Evolutionary conservation across 1,284 basidiomycete species (phyloP).

Genomic region (Rhodotorula sp.): DNA sequence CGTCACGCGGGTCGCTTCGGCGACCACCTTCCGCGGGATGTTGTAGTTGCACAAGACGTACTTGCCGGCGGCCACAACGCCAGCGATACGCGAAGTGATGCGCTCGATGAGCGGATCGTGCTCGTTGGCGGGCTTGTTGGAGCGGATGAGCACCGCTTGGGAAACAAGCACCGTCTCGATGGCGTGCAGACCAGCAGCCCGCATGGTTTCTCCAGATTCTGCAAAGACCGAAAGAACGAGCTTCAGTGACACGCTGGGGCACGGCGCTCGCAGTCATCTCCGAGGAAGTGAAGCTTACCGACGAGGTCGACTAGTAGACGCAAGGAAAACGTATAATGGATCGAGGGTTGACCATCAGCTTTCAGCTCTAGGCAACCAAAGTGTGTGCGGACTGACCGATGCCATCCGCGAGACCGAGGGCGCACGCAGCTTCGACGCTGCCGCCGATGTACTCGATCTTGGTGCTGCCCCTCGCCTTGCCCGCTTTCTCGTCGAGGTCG

Average conservation of each 20-base stretch:
- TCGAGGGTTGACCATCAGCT: background rate
- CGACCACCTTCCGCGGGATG: constrained; percentile 64
- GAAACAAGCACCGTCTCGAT: constrained; percentile 85
- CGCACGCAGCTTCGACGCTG: constrained; percentile 96
- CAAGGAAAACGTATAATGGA: background rate
- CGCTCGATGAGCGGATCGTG: constrained; percentile 64
- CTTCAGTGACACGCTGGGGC: background rate
- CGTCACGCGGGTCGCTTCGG: constrained; percentile 69
- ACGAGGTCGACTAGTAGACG: constrained; percentile 74
- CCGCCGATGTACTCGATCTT: constrained; percentile 95
- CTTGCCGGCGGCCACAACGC: constrained; percentile 83
- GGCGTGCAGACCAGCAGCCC: constrained; percentile 89
- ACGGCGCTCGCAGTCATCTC: background rate
- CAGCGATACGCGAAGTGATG: constrained; percentile 84
- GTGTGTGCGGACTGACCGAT: constrained; percentile 55
- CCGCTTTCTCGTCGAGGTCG: constrained; percentile 64
- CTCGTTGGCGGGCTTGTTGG: constrained; percentile 58
- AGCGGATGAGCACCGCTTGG: constrained; percentile 92
- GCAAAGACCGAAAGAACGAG: constrained; percentile 10
- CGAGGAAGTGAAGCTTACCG: constrained; percentile 58
- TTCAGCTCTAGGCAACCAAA: background rate
- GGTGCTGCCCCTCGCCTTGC: constrained; percentile 54
- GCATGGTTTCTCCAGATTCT: constrained; percentile 99
- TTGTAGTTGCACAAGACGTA: constrained; percentile 95
- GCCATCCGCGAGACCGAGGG: constrained; percentile 93